Evolutionary conservation across 805 yeast species (phyloP).

Genomic region (Hanseniaspora clermontiae): DNA sequence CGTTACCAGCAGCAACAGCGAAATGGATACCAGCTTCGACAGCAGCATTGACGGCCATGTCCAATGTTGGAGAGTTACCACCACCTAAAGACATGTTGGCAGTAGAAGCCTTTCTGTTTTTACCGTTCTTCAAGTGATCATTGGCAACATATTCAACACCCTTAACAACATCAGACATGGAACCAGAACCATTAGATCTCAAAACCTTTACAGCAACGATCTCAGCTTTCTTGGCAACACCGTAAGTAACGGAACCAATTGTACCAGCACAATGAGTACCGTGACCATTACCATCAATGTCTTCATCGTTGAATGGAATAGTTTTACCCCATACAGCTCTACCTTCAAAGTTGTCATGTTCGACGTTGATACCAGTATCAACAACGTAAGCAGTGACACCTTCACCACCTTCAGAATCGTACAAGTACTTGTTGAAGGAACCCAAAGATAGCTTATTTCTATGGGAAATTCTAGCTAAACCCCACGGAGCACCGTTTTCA

Average conservation of each 20-base stretch:
- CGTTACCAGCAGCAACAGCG: conserved; percentile 96
- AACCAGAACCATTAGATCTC: conserved; percentile 70
- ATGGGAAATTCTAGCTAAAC: conserved; percentile 80
- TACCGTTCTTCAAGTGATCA: conserved; percentile 44
- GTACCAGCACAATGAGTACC: conserved; percentile 98
- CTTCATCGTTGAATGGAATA: conserved; percentile 57
- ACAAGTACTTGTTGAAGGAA: conserved; percentile 60
- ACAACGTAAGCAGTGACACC: conserved; percentile 80
- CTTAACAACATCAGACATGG: conserved; percentile 71
- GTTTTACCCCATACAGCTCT: conserved; percentile 83
- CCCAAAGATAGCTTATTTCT: conserved; percentile 56
- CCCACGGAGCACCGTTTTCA: conserved; percentile 89
- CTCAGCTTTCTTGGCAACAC: conserved; percentile 72
- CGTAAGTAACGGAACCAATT: conserved; percentile 65
- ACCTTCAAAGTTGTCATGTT: conserved; percentile 67
- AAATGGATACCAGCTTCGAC: conserved; percentile 78
- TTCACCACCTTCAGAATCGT: conserved; percentile 61
- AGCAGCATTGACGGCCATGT: conserved; percentile 80
- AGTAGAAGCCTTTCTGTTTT: conserved; percentile 62
- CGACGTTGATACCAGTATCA: conserved; percentile 74
- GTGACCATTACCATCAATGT: conserved; percentile 79
- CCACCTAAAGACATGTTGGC: conserved; percentile 94
- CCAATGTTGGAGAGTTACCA: conserved; percentile 77
- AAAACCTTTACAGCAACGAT: conserved; percentile 76
- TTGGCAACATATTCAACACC: conserved; percentile 79